Conservation (phyloP, 2,329 filamentous ascomycete genomes). For the Botrytis hyacinthi region DNA sequence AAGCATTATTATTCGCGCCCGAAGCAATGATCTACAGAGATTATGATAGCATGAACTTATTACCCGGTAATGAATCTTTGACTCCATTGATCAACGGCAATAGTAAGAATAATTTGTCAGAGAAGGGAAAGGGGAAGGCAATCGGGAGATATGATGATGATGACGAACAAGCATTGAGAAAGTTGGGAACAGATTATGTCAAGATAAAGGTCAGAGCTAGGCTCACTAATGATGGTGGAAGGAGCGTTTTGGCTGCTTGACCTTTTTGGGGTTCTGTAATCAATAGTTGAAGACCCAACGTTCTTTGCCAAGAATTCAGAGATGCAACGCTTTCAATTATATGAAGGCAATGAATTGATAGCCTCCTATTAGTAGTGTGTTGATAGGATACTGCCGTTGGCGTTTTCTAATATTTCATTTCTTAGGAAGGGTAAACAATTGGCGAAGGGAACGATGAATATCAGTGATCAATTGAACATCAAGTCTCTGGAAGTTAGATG, state of each 20-base stretch:
- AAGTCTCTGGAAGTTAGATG: background rate
- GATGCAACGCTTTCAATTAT: background rate
- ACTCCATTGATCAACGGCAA: background rate
- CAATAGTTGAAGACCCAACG: background rate
- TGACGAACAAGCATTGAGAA: background rate
- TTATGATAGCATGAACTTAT: background rate
- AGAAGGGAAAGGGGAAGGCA: too few relatives aligned
- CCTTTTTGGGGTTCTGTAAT: background rate
- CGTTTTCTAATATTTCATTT: background rate
- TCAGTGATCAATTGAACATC: background rate
- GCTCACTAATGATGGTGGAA: conserved; percentile 11
- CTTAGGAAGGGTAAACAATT: background rate
- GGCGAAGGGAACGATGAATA: background rate
- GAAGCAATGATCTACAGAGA: conserved; percentile 42
- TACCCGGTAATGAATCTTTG: background rate
- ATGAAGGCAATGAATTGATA: background rate
- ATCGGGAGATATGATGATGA: background rate
- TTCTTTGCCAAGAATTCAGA: background rate
- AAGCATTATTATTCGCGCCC: conserved; percentile 50
- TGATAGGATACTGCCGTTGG: background rate
- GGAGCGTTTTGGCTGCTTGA: conserved; percentile 5
- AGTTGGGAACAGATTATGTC: background rate
- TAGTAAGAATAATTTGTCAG: too few relatives aligned
- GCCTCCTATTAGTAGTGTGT: background rate
- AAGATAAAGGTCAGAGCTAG: conserved; percentile 3